phyloP scores from a whole-genome alignment of 2,329 filamentous ascomycete genomes.

The Hypocreales sp. region DNA sequence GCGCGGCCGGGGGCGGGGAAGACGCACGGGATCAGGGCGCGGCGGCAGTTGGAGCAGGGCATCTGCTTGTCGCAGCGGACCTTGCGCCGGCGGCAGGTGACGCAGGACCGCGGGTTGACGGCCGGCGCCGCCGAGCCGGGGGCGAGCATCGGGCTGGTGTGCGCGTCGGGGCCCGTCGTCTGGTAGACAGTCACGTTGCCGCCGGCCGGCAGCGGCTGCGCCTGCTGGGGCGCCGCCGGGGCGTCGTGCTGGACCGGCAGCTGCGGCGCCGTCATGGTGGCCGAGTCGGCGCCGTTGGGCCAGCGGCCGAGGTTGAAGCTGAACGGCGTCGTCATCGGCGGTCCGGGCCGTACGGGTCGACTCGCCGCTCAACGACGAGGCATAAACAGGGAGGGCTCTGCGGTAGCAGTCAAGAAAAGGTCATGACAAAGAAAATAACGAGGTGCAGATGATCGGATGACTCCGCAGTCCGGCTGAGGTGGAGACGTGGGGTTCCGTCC shows the following conservation, averaged over 20 bases:
- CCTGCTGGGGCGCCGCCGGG: constrained; percentile 3
- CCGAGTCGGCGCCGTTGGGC: constrained; percentile 7
- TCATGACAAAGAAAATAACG: too few relatives aligned
- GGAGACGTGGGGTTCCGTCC: too few relatives aligned
- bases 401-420: too few relatives aligned
- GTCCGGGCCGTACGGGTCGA: too few relatives aligned
- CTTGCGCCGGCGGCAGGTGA: constrained; percentile 40
- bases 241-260: constrained; percentile 9
- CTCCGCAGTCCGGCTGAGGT: too few relatives aligned
- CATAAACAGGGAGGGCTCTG: too few relatives aligned
- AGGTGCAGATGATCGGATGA: too few relatives aligned
- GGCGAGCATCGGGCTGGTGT: constrained; percentile 18
- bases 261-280: constrained; percentile 9
- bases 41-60: constrained; percentile 60
- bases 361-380: too few relatives aligned
- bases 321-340: constrained; percentile 6
- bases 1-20: constrained; percentile 62
- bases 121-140: constrained; percentile 16
- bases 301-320: constrained; percentile 9
- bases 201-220: constrained; percentile 3
- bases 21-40: constrained; percentile 54
- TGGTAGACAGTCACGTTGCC: constrained; percentile 23
- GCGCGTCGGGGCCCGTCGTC: constrained; percentile 22
- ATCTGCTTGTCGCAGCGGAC: constrained; percentile 68
- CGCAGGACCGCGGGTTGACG: constrained; percentile 32